Base-by-base conservation (phyloP, 129 eudicot genomes). In the Flaveria linearis region DNA sequence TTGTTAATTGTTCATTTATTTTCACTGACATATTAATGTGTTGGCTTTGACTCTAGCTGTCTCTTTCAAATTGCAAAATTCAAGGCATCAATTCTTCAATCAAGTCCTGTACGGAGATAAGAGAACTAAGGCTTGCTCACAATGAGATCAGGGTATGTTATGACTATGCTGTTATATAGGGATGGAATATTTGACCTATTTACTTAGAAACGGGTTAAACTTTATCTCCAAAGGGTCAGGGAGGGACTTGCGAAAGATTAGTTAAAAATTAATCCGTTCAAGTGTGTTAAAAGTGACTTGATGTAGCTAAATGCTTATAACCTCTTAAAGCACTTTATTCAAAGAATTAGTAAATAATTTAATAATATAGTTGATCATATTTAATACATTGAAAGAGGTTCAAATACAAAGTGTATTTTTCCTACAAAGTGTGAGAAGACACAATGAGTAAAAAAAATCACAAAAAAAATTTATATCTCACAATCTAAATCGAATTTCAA, bases 41-140 rank as follows among this genome's bases (percentile, higher is more conserved):
- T 57, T 47, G 57, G 46, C 70, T 73, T 55, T 72, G 83, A 63
- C 76, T 85, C 5, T 89, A 94, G 98, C 80, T 94, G 53, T 94
- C 98, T 46, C 93, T 94, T 55, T 86, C 98, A 15, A 86, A 91
- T 76, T 94, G 98, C 90, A 88, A 93, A 82, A 74, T 93, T 18
- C 89, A 87, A 79, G 62, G 71, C 49, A 85, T 94, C 18, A 92
- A 80, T 57, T 84, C 91, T 81, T 93, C 98, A 57, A 78, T 94
- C 74, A 91, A 83, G 82, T 88, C 81, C 69, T 94, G 98, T 72
- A 62, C 81, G 7, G 90, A 83, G 74, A 77, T 94, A 66, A 91
- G 89, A 82, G 97, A 94, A 90, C 93, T 94, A 20, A 90, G 97
- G 75, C 98, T 94, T 61, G 91, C 93, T 71, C 97, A 94, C 84